Evolutionary conservation across 768 basidiomycete genomes (phyloP), one percentile per base, ranked within the genome.

Genomic region (Boletus coccyginus): DNA sequence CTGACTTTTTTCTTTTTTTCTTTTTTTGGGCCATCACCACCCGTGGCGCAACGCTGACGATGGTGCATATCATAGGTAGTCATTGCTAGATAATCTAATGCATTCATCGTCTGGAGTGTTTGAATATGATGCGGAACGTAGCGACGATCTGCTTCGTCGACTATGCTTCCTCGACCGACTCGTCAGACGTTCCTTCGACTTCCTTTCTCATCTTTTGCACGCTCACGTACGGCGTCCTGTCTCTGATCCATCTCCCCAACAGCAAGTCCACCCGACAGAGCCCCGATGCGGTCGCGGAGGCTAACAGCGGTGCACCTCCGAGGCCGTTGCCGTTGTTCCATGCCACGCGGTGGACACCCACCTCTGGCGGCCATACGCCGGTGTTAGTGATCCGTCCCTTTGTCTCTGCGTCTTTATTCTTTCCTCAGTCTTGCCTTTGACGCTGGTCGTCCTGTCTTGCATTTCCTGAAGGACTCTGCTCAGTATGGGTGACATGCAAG

Each of bases 241-340:
- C 84, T 48, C 77, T 82, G 41, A 82, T 74, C 85, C 87, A 95
- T 56, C 85, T 74, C n/a, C 94, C 93, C 63, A 79, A 72, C 16
- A 95, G 66, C 65, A 85, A 83, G 62, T 99, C 95, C 11, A 98
- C 79, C 47, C 96, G 76, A 62, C 90, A 94, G 19, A 98, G 73
- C 1, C 95, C 97, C 10, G 88, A 87, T 7, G 85, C 92, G 13
- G 89, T 92, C 0, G 85, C 89, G 17, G 88, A 88, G 2, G 89
- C 94, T 19, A 95, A 71, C 60, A 93, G 62, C 19, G 73, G 79
- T 48, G 77, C 81, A 19, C 72, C 76, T 19, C 63, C 79, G 1
- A 92, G 76, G 1, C 93, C 93, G 45, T 85, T 85, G 3, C 81
- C 83, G 46, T 76, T 79, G 70, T 97, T 90, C 96, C 96, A 98